Conservation (phyloP, 2,329 filamentous ascomycete genomes). For the Aspergillus jensenii region DNA sequence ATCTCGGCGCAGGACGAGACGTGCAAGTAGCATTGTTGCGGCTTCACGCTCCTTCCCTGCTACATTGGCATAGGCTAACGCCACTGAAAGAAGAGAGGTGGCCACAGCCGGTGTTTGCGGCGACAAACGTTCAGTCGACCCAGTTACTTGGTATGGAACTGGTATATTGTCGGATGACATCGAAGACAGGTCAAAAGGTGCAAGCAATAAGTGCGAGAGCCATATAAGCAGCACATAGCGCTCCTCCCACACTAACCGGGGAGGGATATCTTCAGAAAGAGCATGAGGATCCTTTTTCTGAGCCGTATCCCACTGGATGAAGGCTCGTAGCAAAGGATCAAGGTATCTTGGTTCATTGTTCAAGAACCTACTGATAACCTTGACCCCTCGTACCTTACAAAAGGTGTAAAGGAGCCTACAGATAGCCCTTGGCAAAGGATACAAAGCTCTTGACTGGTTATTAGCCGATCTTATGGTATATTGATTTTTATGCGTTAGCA, state of each 20-base stretch:
- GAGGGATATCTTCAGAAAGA: conserved; percentile 20
- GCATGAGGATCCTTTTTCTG: conserved; percentile 15
- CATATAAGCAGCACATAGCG: conserved; percentile 84
- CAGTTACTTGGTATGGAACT: conserved; percentile 34
- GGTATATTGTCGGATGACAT: conserved; percentile 62
- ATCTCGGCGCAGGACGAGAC: conserved; percentile 78
- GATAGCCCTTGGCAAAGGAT: conserved; percentile 67
- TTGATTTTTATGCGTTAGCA: conserved; percentile 47
- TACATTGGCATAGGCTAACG: conserved; percentile 67
- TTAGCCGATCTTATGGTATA: conserved; percentile 36
- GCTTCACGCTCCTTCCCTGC: conserved; percentile 88
- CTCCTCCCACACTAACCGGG: conserved; percentile 75
- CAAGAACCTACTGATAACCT: conserved; percentile 86
- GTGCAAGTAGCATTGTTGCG: conserved; percentile 77
- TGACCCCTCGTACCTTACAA: conserved; percentile 91
- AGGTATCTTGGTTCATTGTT: conserved; percentile 86
- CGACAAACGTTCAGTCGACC: conserved; percentile 49
- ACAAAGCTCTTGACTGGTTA: conserved; percentile 37
- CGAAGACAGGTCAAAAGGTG: conserved; percentile 85
- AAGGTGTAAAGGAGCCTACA: conserved; percentile 82
- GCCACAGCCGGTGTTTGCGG: conserved; percentile 67
- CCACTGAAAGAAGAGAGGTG: conserved; percentile 67
- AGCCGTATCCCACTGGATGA: conserved; percentile 59
- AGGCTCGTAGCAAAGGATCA: conserved; percentile 72
- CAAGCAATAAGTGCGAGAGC: conserved; percentile 78